These are phyloP conservation scores for Pseudognaphalium luteoalbum DNA, from an alignment of 129 eudicot genomes.

Conservation along the genomic window DNA sequence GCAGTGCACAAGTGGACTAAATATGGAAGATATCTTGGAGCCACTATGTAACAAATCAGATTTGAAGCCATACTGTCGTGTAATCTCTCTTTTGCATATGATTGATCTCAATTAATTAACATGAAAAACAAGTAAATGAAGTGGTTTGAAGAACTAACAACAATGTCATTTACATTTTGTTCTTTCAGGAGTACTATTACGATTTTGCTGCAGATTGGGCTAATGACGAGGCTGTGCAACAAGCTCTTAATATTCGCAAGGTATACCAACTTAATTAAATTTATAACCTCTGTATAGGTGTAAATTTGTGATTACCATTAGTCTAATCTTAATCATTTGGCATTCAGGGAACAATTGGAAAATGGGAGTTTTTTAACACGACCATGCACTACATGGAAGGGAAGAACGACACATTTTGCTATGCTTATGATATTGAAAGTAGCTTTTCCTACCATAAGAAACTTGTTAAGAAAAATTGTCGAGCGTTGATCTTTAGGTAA, in stretches of 20 bases:
- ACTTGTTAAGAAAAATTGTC: constrained; percentile 34
- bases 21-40: constrained; percentile 36
- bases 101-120: neutral
- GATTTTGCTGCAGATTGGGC: constrained; percentile 32
- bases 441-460: constrained; percentile 31
- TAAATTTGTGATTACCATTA: too few species aligned
- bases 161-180: neutral
- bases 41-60: constrained; percentile 40
- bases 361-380: constrained; percentile 32
- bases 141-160: neutral
- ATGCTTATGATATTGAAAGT: constrained; percentile 33
- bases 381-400: constrained; percentile 29
- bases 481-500: constrained; percentile 39
- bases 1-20: constrained; percentile 35
- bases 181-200: constrained; percentile 29
- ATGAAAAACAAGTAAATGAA: neutral
- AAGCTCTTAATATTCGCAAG: constrained; percentile 37
- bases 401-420: constrained; percentile 36
- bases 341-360: constrained; percentile 31
- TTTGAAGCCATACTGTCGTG: constrained; percentile 36
- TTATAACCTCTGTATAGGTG: neutral
- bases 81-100: constrained; percentile 1
- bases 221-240: constrained; percentile 32
- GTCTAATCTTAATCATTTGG: neutral
- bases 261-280: neutral